phyloP scores from a whole-genome alignment of 2,329 filamentous ascomycete genomes.

The Periconia sp. region DNA sequence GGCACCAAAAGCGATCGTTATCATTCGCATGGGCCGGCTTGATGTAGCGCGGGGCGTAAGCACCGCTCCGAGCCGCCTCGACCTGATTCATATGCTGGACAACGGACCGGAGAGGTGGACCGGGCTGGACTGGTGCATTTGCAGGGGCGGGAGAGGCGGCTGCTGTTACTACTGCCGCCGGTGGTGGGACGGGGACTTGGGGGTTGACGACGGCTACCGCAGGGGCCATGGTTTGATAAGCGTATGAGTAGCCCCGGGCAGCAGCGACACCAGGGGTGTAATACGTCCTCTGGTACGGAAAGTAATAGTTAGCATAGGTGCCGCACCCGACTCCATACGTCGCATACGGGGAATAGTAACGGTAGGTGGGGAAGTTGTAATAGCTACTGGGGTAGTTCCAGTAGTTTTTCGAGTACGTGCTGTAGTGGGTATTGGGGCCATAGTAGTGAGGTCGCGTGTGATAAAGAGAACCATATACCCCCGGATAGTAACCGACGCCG shows the following conservation, averaged over 20 bases:
- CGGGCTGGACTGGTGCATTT: background rate
- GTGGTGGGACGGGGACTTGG: constrained; percentile 14
- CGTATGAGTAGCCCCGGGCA: constrained; percentile 15
- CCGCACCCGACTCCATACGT: constrained; percentile 28
- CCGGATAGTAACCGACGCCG: constrained; percentile 20
- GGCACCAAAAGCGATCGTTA: constrained; percentile 41
- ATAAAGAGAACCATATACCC: constrained; percentile 25
- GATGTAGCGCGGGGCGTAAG: constrained; percentile 32
- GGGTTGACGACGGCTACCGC: constrained; percentile 11
- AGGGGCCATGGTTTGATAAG: constrained; percentile 26
- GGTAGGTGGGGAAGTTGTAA: constrained; percentile 7
- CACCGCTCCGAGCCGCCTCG: constrained; percentile 34
- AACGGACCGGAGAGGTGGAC: constrained; percentile 21
- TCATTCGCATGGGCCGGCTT: constrained; percentile 34
- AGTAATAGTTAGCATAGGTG: constrained; percentile 41
- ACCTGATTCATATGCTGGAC: constrained; percentile 33
- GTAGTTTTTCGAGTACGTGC: constrained; percentile 12
- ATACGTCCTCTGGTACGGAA: constrained; percentile 34
- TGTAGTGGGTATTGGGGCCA: constrained; percentile 11
- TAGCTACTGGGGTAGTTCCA: constrained; percentile 6
- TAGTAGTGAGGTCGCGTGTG: constrained; percentile 21
- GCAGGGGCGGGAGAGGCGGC: constrained; percentile 17
- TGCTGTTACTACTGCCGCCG: constrained; percentile 19
- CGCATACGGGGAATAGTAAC: constrained; percentile 15
- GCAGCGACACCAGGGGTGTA: constrained; percentile 23